Evolutionary conservation across 768 basidiomycete species (phyloP), one percentile per base, ranked within the genome.

Genomic region (Russula olivacea): DNA sequence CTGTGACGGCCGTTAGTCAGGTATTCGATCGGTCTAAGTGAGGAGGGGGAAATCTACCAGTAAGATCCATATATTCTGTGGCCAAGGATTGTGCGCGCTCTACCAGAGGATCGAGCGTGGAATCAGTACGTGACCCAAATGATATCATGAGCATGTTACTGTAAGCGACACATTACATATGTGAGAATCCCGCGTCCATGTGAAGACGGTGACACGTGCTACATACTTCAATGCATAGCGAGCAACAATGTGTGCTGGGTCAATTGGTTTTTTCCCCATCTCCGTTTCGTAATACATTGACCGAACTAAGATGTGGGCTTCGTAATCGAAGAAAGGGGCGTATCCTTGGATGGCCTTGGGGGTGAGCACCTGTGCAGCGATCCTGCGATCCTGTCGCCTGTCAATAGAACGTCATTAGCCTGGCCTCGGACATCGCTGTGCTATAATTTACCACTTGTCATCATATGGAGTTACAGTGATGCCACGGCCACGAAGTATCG

Each of bases 141-240:
- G 73, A 71, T 48, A 80, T 73, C 0, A 73, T 75, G 12, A 80
- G 71, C 77, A 80, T 81, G 66, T 80, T 80, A 70, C 78, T 79
- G 40, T 0, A 38, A 32, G 15, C 11, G 30, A n/a, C n/a, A 72
- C 43, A 43, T 41, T 67, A 7, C 50, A n/a, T 25, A 8, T 52
- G 49, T 65, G 12, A 70, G 63, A 45, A 17, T 21, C 40, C 34
- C 32, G 5, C 12, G 15, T 17, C 48, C 53, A 53, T 15, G 23
- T 4, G 2, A 17, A 48, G 15, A 54, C 49, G 17, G 21, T 49
- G 38, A n/a, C 14, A 30, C 19, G 28, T 17, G 32, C 32, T 7
- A 66, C 67, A 43, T 40, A 67, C 69, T 71, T 72, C 55, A 72
- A 66, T 1, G 69, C 64, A 53, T 66, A 77, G n/a, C 78, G 75